These are phyloP conservation scores for Xylaria digitata DNA, from an alignment of 2,329 filamentous ascomycete species.

Conservation along the genomic window DNA sequence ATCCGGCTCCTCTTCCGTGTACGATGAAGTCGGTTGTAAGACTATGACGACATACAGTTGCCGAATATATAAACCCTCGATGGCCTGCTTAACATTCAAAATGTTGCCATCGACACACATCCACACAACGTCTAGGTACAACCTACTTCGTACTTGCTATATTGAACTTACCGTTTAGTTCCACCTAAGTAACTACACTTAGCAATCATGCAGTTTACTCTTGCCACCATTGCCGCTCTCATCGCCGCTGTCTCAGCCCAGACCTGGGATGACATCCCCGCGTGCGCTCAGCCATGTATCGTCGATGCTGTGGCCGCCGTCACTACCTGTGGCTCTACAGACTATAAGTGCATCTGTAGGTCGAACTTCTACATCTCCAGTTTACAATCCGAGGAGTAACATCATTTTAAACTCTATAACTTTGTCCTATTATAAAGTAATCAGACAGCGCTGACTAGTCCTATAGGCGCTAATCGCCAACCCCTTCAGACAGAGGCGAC, in stretches of 20 bases:
- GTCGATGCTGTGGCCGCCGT: constrained; percentile 9
- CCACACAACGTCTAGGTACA: not conserved
- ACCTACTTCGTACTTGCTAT: not conserved
- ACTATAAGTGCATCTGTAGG: constrained; percentile 33
- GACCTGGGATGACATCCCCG: constrained; percentile 33
- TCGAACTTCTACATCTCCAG: not conserved
- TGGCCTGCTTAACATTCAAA: constrained; percentile 12
- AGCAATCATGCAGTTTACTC: constrained; percentile 32
- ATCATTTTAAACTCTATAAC: not conserved
- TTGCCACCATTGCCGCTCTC: constrained; percentile 15
- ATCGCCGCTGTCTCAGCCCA: constrained; percentile 30
- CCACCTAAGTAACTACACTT: not conserved
- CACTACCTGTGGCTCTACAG: constrained; percentile 20
- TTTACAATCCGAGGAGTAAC: not conserved
- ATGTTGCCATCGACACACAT: constrained; percentile 24
- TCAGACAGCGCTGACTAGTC: not conserved
- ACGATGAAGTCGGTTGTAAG: not conserved
- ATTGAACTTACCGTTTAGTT: not conserved
- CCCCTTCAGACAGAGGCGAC: constrained; percentile 8
- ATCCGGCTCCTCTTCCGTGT: not conserved
- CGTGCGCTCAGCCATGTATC: constrained; percentile 34
- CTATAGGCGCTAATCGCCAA: constrained; percentile 19
- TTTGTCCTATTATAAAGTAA: too few relatives aligned
- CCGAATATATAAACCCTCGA: constrained; percentile 26
- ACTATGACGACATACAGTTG: not conserved